Evolutionary conservation across 345 rosid species (phyloP).

Genomic region (Euphorbia tirucalli): DNA sequence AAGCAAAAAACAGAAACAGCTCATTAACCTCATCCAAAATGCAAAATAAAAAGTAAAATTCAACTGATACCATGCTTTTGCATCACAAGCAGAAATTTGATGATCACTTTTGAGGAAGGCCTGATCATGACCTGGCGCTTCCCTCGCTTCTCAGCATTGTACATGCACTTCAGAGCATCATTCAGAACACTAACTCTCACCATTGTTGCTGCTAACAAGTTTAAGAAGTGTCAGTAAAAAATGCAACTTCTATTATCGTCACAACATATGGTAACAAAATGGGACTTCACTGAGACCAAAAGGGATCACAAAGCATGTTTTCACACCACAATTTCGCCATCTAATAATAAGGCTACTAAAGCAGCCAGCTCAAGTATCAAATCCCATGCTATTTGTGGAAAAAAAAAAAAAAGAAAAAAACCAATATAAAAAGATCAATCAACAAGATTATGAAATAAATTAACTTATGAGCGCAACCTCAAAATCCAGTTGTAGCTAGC

Average conservation of each 20-base stretch:
- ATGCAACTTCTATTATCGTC: background rate
- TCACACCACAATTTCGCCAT: too few relatives aligned
- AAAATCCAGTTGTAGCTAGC: too few relatives aligned
- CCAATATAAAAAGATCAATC: too few relatives aligned
- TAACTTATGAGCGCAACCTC: too few relatives aligned
- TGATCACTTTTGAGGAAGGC: conserved; percentile 35
- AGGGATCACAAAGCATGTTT: background rate
- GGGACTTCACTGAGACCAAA: background rate
- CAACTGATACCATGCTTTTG: conserved; percentile 25
- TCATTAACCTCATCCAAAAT: background rate
- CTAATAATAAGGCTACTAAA: too few relatives aligned
- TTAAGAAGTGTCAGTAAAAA: background rate
- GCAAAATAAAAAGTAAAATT: background rate
- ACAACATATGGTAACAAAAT: background rate
- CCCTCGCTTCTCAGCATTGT: conserved; percentile 36
- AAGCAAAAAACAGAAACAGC: background rate
- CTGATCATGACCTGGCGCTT: conserved; percentile 34
- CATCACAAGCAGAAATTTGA: conserved; percentile 32
- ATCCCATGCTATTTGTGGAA: too few relatives aligned
- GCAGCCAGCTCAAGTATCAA: too few relatives aligned
- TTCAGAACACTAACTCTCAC: conserved; percentile 35
- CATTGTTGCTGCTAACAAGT: conserved; percentile 18
- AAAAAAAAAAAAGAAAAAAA: too few relatives aligned
- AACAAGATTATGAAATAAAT: too few relatives aligned
- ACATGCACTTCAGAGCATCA: conserved; percentile 35